Base-by-base conservation (phyloP, 257 asterid species). In the Przewalskia tangutica region DNA sequence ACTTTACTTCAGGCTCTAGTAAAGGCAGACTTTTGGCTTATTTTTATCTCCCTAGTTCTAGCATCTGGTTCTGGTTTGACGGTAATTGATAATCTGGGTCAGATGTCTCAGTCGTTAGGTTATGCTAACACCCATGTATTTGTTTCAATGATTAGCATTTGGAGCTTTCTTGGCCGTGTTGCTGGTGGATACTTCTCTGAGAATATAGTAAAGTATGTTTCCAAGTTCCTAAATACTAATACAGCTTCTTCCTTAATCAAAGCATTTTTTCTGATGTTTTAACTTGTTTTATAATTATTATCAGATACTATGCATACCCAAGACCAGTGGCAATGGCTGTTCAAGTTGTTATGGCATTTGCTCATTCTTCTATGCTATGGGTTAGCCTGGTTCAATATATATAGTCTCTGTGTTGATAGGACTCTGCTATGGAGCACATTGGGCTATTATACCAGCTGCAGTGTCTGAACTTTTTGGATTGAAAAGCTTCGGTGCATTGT, bases 371-470 rank as follows among this genome's bases (percentile, higher is more conserved):
- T 83, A 86, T 64, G 87, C 89, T 27, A 81, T 86, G 88, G 87
- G 88, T 13, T 81, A 82, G 85, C 88, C 87, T 4, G 88, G 86
- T 13, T 63, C 88, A 50, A 86, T 88, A 59, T 88, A 88, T 11
- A 88, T 86, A 9, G 80, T 88, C 8, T 86, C 89, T 8, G 87
- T 86, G 81, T 46, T 88, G 8, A 77, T 88, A 9, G 89, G 89
- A 40, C 85, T 88, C n/a, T 83, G 89, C 80, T 88, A 88, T 65
- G 90, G 89, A 51, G 90, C 90, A 38, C 88, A 88, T 79, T 88
- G 90, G 89, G 90, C 90, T 50, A 84, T 88, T 60, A 88, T 86
- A 62, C 90, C 89, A 36, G 90, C 89, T 77, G 90, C 89, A 70
- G 84, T 84, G 46, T 86, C 88, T 8, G 89, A 86, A 85, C 82